Base-by-base conservation (phyloP, 2,329 filamentous ascomycete genomes). In the Colletotrichum gigasporum region DNA sequence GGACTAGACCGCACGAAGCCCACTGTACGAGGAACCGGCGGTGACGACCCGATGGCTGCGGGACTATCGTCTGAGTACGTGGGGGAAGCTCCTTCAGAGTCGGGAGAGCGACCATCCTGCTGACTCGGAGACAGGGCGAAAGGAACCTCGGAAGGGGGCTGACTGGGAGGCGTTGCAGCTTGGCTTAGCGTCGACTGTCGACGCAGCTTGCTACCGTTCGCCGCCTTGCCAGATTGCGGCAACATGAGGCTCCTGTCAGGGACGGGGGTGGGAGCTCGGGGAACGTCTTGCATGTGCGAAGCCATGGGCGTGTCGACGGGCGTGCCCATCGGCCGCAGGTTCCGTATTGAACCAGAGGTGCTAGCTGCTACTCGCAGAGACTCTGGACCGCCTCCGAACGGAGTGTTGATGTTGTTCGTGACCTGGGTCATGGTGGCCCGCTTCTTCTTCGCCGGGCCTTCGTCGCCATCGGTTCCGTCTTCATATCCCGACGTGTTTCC, bases 311-410 rank as follows among this genome's bases (percentile, higher is more conserved):
- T 74, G 16, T 83, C 82, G 24, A 77, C 78, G 3, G 79, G 82
- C 22, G 84, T 79, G 30, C 85, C 83, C 60, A 92, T 85, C 4
- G 95, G 95, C 44, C 94, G 87, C 75, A 97, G 91, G 48, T 90
- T 90, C 42, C 95, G 91, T 63, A 98, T 84, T 5, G 94, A 97
- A 41, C 93, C 93, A 44, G 94, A 91, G 14, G 92, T 97, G 74
- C 93, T 97, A 47, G 95, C 95, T 65, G 92, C 90, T n/a, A 97
- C 93, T 50, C 94, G 87, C 24, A 98, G 82, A 3, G 93, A 96
- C 50, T 96, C 93, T 9, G 89, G 87, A 28, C 89, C 89, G 37
- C 87, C 85, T 53, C 90, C 91, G 71, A 97, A 91, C 20, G 87
- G 88, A 66, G 85, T 87, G 69, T 87, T 90, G 52, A 90, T 89